phyloP scores from a whole-genome alignment of 2,329 filamentous ascomycete genomes.

The Dactylellina cionopaga region DNA sequence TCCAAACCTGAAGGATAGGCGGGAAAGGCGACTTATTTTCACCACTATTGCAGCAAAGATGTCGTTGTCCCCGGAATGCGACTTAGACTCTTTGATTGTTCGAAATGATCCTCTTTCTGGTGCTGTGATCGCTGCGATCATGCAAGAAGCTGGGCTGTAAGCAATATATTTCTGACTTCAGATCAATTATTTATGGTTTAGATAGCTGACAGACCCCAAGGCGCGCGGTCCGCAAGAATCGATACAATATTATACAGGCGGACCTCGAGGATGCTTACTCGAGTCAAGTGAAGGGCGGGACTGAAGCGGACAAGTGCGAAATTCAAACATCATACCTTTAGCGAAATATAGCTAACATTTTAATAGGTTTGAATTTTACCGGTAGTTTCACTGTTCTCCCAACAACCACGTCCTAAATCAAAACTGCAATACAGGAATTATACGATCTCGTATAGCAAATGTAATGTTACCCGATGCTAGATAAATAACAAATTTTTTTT shows the following conservation, averaged over 20 bases:
- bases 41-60: constrained; percentile 96
- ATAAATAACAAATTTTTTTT: too few species aligned
- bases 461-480: too few species aligned
- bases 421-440: too few species aligned
- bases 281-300: constrained; percentile 88
- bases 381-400: constrained; percentile 39
- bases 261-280: constrained; percentile 98
- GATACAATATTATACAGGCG: constrained; percentile 98
- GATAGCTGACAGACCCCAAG: constrained; percentile 14
- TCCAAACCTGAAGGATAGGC: constrained; percentile 89
- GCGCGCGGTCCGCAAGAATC: constrained; percentile 64
- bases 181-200: background rate
- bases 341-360: constrained; percentile 22
- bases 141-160: constrained; percentile 96
- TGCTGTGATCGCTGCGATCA: constrained; percentile 96
- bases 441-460: too few species aligned
- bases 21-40: constrained; percentile 96
- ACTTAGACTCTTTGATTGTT: constrained; percentile 94
- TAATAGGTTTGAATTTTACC: constrained; percentile 55
- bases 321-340: background rate
- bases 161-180: constrained; percentile 59
- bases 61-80: constrained; percentile 95
- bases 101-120: constrained; percentile 95
- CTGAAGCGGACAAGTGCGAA: constrained; percentile 69
- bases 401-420: background rate